Conservation (phyloP, 2,329 filamentous ascomycete species). For the Aspergillus felis region DNA sequence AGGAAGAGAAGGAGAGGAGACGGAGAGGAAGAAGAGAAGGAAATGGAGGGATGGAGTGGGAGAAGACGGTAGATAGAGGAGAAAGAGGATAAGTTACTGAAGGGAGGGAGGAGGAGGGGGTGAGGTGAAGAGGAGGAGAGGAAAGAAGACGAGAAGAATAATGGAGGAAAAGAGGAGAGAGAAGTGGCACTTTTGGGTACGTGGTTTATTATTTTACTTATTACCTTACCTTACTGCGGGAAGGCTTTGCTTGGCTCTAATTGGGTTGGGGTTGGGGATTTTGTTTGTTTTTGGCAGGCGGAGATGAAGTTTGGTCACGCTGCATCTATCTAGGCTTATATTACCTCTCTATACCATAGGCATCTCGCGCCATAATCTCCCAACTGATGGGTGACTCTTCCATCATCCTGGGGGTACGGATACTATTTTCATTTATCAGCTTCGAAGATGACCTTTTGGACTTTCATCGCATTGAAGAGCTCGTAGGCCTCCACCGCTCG, state of each 20-base stretch:
- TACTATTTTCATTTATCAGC: constrained; percentile 32
- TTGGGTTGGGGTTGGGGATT: background rate
- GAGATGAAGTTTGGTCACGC: background rate
- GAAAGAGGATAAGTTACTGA: constrained; percentile 9
- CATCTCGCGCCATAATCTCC: no score
- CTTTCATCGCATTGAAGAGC: constrained; percentile 68
- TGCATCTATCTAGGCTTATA: no score
- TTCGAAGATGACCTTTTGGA: constrained; percentile 69
- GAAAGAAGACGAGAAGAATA: constrained; percentile 20
- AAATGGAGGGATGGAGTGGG: background rate
- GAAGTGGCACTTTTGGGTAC: background rate
- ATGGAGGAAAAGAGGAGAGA: constrained; percentile 16
- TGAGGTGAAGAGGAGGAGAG: constrained; percentile 13
- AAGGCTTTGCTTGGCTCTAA: background rate
- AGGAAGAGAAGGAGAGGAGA: constrained; percentile 9
- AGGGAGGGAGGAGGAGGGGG: constrained; percentile 12
- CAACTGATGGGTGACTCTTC: background rate
- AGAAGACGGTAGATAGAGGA: constrained; percentile 14
- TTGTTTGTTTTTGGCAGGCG: background rate
- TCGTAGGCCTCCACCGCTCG: constrained; percentile 66
- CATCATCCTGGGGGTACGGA: background rate
- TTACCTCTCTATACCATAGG: no score
- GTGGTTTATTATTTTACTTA: constrained; percentile 1
- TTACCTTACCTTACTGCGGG: constrained; percentile 2
- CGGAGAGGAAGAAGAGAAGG: constrained; percentile 7